Evolutionary conservation across 2,329 filamentous ascomycete genomes (phyloP).

Genomic region (Golovinomyces cichoracearum): DNA sequence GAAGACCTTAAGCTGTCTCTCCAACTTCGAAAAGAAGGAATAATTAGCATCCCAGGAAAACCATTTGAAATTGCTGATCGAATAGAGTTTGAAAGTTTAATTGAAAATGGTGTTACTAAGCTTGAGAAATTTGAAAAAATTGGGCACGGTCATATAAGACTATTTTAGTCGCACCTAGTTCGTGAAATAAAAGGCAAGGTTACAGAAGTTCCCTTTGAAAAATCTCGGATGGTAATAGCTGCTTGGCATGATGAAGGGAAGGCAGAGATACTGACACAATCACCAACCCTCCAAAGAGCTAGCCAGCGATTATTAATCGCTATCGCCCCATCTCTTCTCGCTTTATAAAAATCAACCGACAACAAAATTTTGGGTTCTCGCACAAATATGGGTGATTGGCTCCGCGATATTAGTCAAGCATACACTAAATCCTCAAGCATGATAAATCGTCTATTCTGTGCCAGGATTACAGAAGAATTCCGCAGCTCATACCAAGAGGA

Average conservation of each 20-base stretch:
- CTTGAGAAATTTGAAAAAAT: neutral
- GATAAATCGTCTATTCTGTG: neutral
- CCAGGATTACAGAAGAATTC: neutral
- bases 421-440: neutral
- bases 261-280: neutral
- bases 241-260: neutral
- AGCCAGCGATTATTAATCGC: too few relatives aligned
- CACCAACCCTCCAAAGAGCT: neutral
- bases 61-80: neutral
- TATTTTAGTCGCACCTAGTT: neutral
- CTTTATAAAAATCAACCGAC: too few relatives aligned
- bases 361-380: too few relatives aligned
- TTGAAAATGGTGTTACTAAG: conserved; percentile 1
- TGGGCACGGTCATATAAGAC: neutral
- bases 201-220: neutral
- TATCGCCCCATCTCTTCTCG: too few relatives aligned
- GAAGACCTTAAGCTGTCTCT: neutral
- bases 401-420: conserved; percentile 2
- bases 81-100: neutral
- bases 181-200: neutral
- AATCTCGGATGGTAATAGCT: neutral
- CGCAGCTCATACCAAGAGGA: neutral
- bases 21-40: neutral
- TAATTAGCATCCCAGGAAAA: neutral
- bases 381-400: too few relatives aligned